Conservation (phyloP, 768 basidiomycete genomes). For the Psilocybe sp. region DNA sequence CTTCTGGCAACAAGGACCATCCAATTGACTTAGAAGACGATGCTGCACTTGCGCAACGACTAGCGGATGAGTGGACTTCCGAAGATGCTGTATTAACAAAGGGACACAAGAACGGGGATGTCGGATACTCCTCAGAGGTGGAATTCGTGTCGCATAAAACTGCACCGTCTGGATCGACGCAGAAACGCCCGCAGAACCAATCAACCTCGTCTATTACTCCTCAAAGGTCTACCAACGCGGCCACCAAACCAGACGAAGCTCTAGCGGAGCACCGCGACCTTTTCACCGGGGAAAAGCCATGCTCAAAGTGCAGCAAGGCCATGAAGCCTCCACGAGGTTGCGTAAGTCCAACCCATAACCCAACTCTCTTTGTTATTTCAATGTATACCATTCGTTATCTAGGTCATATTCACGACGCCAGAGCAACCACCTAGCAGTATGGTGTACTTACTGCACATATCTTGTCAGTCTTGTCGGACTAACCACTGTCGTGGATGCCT, state of each 20-base stretch:
- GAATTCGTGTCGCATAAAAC: too few relatives aligned
- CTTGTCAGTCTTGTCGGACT: slow-evolving; percentile 39
- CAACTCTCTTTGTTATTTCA: not conserved
- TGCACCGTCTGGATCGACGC: not conserved
- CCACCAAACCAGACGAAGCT: slow-evolving; percentile 23
- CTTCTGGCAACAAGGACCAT: slow-evolving; percentile 7
- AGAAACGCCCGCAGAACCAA: slow-evolving; percentile 5
- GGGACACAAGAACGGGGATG: not conserved
- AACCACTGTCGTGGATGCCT: slow-evolving; percentile 53
- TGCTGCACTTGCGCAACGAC: slow-evolving; percentile 32
- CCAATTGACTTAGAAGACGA: slow-evolving; percentile 27
- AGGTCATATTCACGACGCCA: slow-evolving; percentile 26
- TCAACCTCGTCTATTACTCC: not conserved
- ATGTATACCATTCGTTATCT: not conserved
- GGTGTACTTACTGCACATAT: slow-evolving; percentile 36
- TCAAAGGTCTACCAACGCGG: not conserved
- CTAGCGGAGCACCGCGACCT: slow-evolving; percentile 30
- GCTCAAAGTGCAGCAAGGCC: slow-evolving; percentile 32
- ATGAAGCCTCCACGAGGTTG: slow-evolving; percentile 39
- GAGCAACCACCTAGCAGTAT: slow-evolving; percentile 25
- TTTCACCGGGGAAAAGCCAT: slow-evolving; percentile 33
- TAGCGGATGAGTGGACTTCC: slow-evolving; percentile 38
- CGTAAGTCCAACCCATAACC: slow-evolving; percentile 27
- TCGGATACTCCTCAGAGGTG: too few relatives aligned
- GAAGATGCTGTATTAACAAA: slow-evolving; percentile 11